phyloP scores from a whole-genome alignment of 2,329 filamentous ascomycete species.

The Bertia moriformis region DNA sequence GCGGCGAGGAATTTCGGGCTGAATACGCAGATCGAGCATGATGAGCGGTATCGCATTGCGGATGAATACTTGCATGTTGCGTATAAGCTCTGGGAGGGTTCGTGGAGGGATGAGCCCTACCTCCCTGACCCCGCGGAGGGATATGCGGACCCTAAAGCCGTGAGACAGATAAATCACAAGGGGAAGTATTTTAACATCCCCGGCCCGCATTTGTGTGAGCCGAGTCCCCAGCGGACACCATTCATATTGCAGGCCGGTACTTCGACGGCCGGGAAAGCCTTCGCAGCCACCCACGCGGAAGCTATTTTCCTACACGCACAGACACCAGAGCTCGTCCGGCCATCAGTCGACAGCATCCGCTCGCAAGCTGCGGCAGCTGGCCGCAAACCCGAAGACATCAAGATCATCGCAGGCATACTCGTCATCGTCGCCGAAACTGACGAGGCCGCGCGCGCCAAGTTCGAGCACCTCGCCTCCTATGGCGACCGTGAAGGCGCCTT shows the following conservation, averaged over 20 bases:
- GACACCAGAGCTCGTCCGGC: constrained; percentile 34
- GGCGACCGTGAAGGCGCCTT: constrained; percentile 46
- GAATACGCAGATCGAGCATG: constrained; percentile 37
- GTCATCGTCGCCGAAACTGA: constrained; percentile 44
- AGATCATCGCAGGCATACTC: constrained; percentile 43
- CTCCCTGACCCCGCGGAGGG: neutral
- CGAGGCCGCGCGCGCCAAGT: constrained; percentile 42
- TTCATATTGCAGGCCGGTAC: constrained; percentile 52
- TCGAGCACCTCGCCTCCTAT: constrained; percentile 35
- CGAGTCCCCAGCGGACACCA: constrained; percentile 47
- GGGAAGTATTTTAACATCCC: constrained; percentile 44
- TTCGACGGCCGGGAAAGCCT: constrained; percentile 40
- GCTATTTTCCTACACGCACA: constrained; percentile 48
- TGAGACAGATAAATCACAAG: constrained; percentile 46
- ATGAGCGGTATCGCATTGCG: constrained; percentile 42
- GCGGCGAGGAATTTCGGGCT: constrained; percentile 49
- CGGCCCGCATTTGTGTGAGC: constrained; percentile 45
- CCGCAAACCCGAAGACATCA: constrained; percentile 38
- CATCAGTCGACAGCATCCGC: constrained; percentile 41
- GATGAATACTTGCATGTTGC: constrained; percentile 43
- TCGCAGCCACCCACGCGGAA: constrained; percentile 50
- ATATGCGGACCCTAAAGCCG: constrained; percentile 27
- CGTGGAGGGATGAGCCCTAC: constrained; percentile 38
- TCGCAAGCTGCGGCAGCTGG: constrained; percentile 30
- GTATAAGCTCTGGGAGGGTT: constrained; percentile 46